Percentiles rank a stretch among this genome's conserved stretches.
Conservation (phyloP, 2,329 filamentous ascomycete species). For the Colletotrichum cordylinicola region DNA sequence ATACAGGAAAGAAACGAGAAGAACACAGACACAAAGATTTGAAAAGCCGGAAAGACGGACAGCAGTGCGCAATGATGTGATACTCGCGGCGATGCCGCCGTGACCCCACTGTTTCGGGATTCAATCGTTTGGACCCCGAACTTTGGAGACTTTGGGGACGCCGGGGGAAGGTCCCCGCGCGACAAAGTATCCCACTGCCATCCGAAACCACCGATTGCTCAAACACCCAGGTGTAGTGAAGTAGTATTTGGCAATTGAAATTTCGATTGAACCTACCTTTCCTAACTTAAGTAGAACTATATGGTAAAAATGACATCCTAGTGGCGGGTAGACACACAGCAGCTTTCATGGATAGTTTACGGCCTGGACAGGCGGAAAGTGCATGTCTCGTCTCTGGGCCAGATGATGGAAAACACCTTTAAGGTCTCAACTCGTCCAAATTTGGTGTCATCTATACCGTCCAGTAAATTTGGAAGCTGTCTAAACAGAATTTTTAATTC, state of each 20-base stretch:
- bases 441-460: fast-evolving
- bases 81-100: neutral
- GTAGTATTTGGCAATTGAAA: neutral
- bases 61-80: neutral
- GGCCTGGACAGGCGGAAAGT: fast-evolving
- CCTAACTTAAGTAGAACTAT: fast-evolving
- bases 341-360: neutral
- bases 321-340: fast-evolving
- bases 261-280: neutral
- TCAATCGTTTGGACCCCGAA: neutral
- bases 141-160: neutral
- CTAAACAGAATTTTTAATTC: fast-evolving
- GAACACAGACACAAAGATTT: fast-evolving
- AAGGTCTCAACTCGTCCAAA: fast-evolving
- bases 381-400: neutral
- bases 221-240: neutral
- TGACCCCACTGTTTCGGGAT: neutral
- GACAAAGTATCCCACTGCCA: neutral
- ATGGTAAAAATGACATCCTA: neutral
- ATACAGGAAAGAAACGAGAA: neutral
- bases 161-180: neutral
- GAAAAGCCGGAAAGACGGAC: neutral
- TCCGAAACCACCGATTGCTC: neutral
- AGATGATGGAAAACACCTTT: fast-evolving
- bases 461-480: neutral